Evolutionary conservation across 352 stramenopile species (phyloP).

Genomic region (Pythium sukuiense): DNA sequence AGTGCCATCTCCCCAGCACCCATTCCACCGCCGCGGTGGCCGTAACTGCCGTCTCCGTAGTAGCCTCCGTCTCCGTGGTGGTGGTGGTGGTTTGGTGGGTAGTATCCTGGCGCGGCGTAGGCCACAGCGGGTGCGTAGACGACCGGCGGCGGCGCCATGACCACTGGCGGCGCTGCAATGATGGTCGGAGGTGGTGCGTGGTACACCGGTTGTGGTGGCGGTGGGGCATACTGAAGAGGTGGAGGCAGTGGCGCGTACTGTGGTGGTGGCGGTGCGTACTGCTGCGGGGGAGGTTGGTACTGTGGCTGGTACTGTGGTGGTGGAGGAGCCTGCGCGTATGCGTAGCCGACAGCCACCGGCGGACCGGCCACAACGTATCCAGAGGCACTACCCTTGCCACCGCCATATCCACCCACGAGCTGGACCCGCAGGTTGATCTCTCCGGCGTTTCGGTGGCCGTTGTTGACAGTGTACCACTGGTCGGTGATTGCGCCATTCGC

Average conservation of each 20-base stretch:
- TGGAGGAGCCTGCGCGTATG: constrained; percentile 17
- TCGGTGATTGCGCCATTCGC: constrained; percentile 61
- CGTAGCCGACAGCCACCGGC: constrained; percentile 7
- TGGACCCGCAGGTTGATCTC: constrained; percentile 86
- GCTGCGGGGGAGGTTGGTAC: constrained; percentile 12
- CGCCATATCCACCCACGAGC: constrained; percentile 34
- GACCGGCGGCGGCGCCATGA: constrained; percentile 26
- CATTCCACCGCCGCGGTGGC: constrained; percentile 24
- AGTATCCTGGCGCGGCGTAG: constrained; percentile 28
- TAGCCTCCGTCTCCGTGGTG: constrained; percentile 22
- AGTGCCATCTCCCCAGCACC: constrained; percentile 51
- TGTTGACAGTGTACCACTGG: constrained; percentile 83
- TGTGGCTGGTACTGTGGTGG: constrained; percentile 26
- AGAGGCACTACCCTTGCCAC: background rate
- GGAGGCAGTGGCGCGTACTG: constrained; percentile 16
- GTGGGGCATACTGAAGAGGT: background rate
- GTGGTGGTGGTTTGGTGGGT: constrained; percentile 32
- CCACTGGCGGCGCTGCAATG: constrained; percentile 18
- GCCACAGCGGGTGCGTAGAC: constrained; percentile 24
- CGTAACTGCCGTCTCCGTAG: constrained; percentile 20
- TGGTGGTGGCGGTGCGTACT: constrained; percentile 19
- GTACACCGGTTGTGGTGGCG: constrained; percentile 11
- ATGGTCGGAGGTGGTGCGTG: constrained; percentile 9
- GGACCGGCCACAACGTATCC: background rate
- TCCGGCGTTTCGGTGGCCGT: constrained; percentile 50